phyloP scores from a whole-genome alignment of 2,329 filamentous ascomycete genomes.

The Aureobasidium mangrovei region DNA sequence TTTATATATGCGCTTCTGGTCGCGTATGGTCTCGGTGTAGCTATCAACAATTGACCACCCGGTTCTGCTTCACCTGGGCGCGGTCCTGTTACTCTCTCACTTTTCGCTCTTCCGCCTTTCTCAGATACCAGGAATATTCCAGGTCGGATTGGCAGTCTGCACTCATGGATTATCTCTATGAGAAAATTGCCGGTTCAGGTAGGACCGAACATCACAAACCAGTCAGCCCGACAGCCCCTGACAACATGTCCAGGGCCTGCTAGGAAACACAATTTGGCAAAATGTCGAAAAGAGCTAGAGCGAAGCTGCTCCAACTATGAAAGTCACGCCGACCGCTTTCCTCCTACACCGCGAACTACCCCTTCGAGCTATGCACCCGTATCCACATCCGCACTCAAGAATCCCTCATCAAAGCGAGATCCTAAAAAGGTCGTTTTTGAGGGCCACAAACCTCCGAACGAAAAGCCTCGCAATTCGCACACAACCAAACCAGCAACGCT shows the following conservation, averaged over 20 bases:
- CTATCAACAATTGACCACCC: no score
- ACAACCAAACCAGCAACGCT: neutral
- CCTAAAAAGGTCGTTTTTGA: neutral
- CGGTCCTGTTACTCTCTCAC: neutral
- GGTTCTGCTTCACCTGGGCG: no score
- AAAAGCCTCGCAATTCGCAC: neutral
- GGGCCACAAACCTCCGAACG: neutral
- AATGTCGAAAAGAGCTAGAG: conserved; percentile 6
- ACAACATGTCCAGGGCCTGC: neutral
- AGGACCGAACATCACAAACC: neutral
- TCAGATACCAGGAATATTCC: no score
- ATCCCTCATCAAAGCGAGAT: neutral
- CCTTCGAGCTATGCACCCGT: neutral
- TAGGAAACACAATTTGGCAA: neutral
- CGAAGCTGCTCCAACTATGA: neutral
- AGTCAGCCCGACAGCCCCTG: neutral
- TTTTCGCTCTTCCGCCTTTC: neutral
- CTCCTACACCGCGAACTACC: neutral
- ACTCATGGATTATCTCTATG: neutral
- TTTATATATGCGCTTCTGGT: no score
- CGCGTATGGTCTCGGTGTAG: no score
- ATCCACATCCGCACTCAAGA: neutral
- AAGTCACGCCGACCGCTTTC: neutral
- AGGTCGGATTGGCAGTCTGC: no score
- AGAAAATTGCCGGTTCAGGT: conserved; percentile 10